These are phyloP conservation scores for Monosporascus cannonballus DNA, from an alignment of 2,329 filamentous ascomycete species.

Conservation along the genomic window DNA sequence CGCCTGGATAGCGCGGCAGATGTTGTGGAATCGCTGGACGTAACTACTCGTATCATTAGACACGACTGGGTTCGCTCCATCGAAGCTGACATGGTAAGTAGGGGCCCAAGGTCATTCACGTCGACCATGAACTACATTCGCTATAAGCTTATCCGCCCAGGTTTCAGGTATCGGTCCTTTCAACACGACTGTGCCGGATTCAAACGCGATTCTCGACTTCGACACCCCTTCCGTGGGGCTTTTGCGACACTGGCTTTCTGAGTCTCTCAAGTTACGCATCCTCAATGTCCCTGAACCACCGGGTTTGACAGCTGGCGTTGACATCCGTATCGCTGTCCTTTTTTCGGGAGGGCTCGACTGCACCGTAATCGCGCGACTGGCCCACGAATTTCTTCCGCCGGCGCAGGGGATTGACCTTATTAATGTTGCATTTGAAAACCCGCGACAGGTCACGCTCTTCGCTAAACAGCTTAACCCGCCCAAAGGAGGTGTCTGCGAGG, in stretches of 20 bases:
- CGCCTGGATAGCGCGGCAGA: conserved; percentile 36
- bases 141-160: conserved; percentile 39
- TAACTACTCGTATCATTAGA: conserved; percentile 11
- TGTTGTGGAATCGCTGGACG: conserved; percentile 4
- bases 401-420: conserved; percentile 75
- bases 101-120: background rate
- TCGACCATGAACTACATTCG: conserved; percentile 16
- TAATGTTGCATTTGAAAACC: conserved; percentile 97
- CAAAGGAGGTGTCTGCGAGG: conserved; percentile 55
- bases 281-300: conserved; percentile 58
- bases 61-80: conserved; percentile 28
- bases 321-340: conserved; percentile 65
- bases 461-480: conserved; percentile 26
- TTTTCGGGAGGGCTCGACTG: conserved; percentile 96
- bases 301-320: conserved; percentile 19
- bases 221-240: conserved; percentile 45
- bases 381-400: conserved; percentile 66
- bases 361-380: conserved; percentile 74
- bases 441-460: conserved; percentile 58
- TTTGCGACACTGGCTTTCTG: conserved; percentile 48
- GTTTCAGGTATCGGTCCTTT: conserved; percentile 49
- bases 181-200: conserved; percentile 38
- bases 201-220: conserved; percentile 22
- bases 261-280: conserved; percentile 60
- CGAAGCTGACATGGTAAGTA: conserved; percentile 41